These are phyloP conservation scores for Dactylellina leptospora DNA, from an alignment of 2,329 filamentous ascomycete species.

Conservation along the genomic window DNA sequence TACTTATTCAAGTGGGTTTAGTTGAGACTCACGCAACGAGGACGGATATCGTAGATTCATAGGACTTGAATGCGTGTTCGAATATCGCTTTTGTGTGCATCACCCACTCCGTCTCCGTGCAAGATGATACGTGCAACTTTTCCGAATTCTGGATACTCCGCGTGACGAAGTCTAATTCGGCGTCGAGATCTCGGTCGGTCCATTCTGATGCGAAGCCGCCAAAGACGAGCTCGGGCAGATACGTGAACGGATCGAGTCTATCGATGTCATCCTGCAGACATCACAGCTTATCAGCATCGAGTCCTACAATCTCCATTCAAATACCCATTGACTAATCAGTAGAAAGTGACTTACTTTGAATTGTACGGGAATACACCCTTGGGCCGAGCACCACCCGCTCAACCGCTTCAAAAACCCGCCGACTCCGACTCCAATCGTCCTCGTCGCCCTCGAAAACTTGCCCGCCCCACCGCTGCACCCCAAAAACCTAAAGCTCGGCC, in stretches of 20 bases:
- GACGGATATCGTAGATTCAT: slow-evolving; percentile 41
- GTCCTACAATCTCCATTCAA: not conserved
- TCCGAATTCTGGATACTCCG: slow-evolving; percentile 46
- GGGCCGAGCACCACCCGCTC: slow-evolving; percentile 51
- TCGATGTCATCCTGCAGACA: slow-evolving; percentile 45
- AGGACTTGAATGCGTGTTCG: slow-evolving; percentile 46
- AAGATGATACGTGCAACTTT: slow-evolving; percentile 46
- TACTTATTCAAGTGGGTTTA: too few species aligned
- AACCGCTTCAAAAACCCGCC: slow-evolving; percentile 44
- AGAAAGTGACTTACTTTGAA: slow-evolving; percentile 27
- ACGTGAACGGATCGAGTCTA: slow-evolving; percentile 48
- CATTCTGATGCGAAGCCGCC: slow-evolving; percentile 50
- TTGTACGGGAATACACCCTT: slow-evolving; percentile 45
- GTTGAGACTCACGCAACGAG: slow-evolving; percentile 36
- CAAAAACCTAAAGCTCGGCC: slow-evolving; percentile 49
- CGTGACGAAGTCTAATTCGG: slow-evolving; percentile 46
- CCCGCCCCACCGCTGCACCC: slow-evolving; percentile 50
- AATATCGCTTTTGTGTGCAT: slow-evolving; percentile 47
- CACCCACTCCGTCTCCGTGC: slow-evolving; percentile 50
- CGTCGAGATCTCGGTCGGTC: slow-evolving; percentile 44
- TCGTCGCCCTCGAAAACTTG: slow-evolving; percentile 46
- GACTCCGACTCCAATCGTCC: slow-evolving; percentile 48
- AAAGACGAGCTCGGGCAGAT: slow-evolving; percentile 49
- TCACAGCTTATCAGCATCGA: slow-evolving; percentile 1
- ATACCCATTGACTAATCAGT: not conserved